Percentiles rank a stretch among this genome's conserved stretches.
These are phyloP conservation scores for Macrophomina pseudophaseolina DNA, from an alignment of 2,329 filamentous ascomycete genomes.

Conservation along the genomic window DNA sequence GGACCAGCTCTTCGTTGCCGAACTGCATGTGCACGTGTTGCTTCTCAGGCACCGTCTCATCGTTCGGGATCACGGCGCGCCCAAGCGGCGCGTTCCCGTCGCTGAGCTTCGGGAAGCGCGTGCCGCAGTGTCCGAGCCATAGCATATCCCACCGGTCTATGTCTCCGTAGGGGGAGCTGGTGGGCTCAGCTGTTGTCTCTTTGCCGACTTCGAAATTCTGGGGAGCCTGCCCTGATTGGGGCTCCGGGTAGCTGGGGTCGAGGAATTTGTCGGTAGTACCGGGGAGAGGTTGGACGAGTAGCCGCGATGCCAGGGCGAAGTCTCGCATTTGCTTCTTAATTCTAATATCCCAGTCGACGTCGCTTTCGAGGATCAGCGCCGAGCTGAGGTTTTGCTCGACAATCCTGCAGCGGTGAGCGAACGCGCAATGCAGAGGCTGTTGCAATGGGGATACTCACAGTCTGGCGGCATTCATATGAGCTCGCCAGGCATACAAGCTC, in stretches of 20 bases:
- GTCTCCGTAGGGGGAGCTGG: slow-evolving; percentile 39
- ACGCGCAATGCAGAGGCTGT: background rate
- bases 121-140: slow-evolving; percentile 43
- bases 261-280: slow-evolving; percentile 2
- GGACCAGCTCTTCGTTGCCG: slow-evolving; percentile 21
- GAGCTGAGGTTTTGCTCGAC: slow-evolving; percentile 26
- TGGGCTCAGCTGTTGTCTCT: slow-evolving; percentile 26
- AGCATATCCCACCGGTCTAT: slow-evolving; percentile 44
- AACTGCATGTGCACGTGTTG: slow-evolving; percentile 34
- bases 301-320: slow-evolving; percentile 29
- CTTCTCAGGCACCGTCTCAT: slow-evolving; percentile 32
- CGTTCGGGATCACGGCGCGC: slow-evolving; percentile 32
- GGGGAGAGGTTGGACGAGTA: slow-evolving; percentile 27
- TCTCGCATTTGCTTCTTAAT: slow-evolving; percentile 32
- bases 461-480: slow-evolving; percentile 16
- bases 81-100: slow-evolving; percentile 29
- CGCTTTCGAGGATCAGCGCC: slow-evolving; percentile 32
- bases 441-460: background rate
- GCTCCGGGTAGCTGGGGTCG: slow-evolving; percentile 30
- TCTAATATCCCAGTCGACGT: slow-evolving; percentile 33
- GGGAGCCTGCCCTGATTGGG: slow-evolving; percentile 15
- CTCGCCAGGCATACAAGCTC: slow-evolving; percentile 16
- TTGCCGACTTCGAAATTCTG: slow-evolving; percentile 27
- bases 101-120: slow-evolving; percentile 28
- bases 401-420: slow-evolving; percentile 1